Evolutionary conservation across 805 yeast genomes (phyloP), one percentile per base, ranked within the genome.

Genomic region (Yamadazyma nakazawae): DNA sequence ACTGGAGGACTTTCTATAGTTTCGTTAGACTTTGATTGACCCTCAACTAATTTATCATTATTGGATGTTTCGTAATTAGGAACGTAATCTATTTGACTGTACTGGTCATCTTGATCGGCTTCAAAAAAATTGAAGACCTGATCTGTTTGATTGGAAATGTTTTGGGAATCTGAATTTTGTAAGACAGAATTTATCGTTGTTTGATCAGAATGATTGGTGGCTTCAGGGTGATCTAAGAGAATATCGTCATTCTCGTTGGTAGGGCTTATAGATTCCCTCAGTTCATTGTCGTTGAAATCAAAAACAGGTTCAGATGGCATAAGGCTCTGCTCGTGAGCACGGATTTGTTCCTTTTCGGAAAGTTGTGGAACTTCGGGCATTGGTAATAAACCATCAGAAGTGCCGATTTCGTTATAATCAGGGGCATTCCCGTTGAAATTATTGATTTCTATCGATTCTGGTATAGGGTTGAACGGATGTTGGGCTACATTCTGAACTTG

Each of bases 341-440:
- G 66, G 54, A 83, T 61, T 13, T 74, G 56, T 50, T 83, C 84
- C 59, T 85, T 85, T 49, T 85, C 92, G 0, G 81, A 60, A 31
- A 76, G 40, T n/a, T 57, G 54, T 5, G 43, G 43, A 14, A 48
- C 51, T 12, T 44, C 40, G 9, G 61, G 60, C 26, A 49, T 19
- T 12, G 55, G 51, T 14, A 51, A n/a, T n/a, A 52, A 34, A 14
- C 25, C 44, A 2, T 18, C 26, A 16, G 36, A 18, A n/a, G 21
- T 34, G 14, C 47, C 13, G 8, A 49, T 41, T 14, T 61, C 67
- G 21, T 61, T 55, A 47, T 67, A 67, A 5, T 56, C 49, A 5
- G 73, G 72, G n/a, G 44, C 42, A 9, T 32, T 40, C 5, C 63
- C 61, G 13, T 57, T 54, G 44, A 58, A 56, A 26, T 51, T 51